A percentile compares a stretch with the other conserved stretches of the same genome.
phyloP scores from a whole-genome alignment of 2,329 filamentous ascomycete genomes.

The Tolypocladium paradoxum region DNA sequence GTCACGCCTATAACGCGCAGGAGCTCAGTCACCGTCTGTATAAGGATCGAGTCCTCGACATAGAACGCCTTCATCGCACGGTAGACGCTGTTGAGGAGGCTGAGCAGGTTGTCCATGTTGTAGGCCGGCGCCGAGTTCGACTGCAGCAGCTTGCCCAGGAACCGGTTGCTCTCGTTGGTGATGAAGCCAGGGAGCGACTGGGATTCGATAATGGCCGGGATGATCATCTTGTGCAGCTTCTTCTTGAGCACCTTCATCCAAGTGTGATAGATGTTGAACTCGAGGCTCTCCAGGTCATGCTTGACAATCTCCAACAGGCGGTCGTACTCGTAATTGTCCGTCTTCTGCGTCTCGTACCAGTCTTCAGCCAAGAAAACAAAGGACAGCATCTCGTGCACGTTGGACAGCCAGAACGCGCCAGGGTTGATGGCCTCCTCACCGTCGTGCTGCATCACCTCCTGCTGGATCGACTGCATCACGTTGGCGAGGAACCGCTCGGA shows the following conservation, averaged over 20 bases:
- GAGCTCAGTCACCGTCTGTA: slow-evolving; percentile 88
- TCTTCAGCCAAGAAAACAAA: slow-evolving; percentile 98
- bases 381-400: slow-evolving; percentile 98
- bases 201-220: slow-evolving; percentile 97
- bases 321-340: slow-evolving; percentile 98
- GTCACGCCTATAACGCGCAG: slow-evolving; percentile 90
- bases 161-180: slow-evolving; percentile 95
- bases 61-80: slow-evolving; percentile 99
- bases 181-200: slow-evolving; percentile 97
- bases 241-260: slow-evolving; percentile 99
- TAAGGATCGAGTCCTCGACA: slow-evolving; percentile 91
- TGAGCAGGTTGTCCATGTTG: slow-evolving; percentile 98
- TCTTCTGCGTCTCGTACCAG: slow-evolving; percentile 99
- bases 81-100: slow-evolving; percentile 91
- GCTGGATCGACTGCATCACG: slow-evolving; percentile 98
- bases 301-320: slow-evolving; percentile 96
- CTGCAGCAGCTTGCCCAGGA: slow-evolving; percentile 92
- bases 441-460: slow-evolving; percentile 98
- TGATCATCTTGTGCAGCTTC: slow-evolving; percentile 99
- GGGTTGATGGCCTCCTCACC: slow-evolving; percentile 95
- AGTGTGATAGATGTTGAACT: slow-evolving; percentile 99
- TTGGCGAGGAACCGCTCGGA: slow-evolving; percentile 97
- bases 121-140: slow-evolving; percentile 87
- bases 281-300: slow-evolving; percentile 93
- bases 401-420: slow-evolving; percentile 96